Evolutionary conservation across 768 basidiomycete genomes (phyloP), one percentile per base, ranked within the genome.

Genomic region (Lentinula sp.): DNA sequence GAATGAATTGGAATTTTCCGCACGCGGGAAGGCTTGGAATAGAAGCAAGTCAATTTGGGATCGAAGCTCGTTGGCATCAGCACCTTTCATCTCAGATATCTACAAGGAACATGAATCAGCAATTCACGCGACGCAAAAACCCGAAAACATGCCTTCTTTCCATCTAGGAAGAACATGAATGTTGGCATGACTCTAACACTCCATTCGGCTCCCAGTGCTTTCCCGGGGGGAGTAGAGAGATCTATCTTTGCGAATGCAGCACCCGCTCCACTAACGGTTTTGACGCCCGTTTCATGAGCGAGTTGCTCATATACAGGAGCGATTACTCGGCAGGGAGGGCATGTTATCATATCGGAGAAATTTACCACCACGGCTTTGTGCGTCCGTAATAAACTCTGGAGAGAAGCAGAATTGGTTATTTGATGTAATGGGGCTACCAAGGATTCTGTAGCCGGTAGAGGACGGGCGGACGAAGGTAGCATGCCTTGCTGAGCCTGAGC

Each of bases 171-270:
- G 74, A 97, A 95, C 43, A 90, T 75, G 68, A 98, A 96, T 0
- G 93, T 95, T 5, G 95, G 95, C 2, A 92, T 96, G 16, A 81
- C 93, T 15, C 80, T 72, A 1, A 97, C 83, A 13, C 81, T 77
- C 75, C 82, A 90, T 70, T 86, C 77, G 1, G 71, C 62, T 0
- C 88, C 90, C 15, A 96, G 73, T 57, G 76, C 75, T 3, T 72
- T 67, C 0, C 89, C 88, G 71, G 83, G 71, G 0, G 89, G 90
- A 12, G 89, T 81, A 4, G 80, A 83, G 64, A 93, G 76, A 73
- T 98, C 95, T 39, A 97, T 83, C 71, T 93, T 92, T 3, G 88
- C 84, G 66, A 97, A 98, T 2, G 82, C 90, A 20, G 88, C 82
- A 2, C 83, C 83, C n/a, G 67, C 74, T 63, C 70, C 70, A 46